Evolutionary conservation across 140 eudicot genomes (phyloP).

Genomic region (Bidens hawaiensis): DNA sequence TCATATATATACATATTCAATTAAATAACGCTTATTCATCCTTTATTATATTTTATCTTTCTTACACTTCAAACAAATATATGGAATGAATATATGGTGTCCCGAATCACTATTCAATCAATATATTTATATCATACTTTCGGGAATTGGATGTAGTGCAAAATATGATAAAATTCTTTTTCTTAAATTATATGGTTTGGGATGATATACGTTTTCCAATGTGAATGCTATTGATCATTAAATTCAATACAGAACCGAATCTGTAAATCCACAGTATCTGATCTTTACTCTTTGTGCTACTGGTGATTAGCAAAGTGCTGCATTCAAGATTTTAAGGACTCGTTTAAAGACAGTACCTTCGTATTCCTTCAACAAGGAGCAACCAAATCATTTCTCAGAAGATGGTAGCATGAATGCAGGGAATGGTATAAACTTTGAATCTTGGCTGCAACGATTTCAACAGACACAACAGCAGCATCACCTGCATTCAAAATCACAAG

Average conservation of each 20-base stretch:
- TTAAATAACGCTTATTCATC: no score
- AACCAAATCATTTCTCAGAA: slow-evolving; percentile 29
- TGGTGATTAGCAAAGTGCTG: slow-evolving; percentile 73
- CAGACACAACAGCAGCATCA: slow-evolving; percentile 76
- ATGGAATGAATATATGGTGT: no score
- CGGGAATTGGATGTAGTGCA: no score
- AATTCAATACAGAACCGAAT: slow-evolving; percentile 7
- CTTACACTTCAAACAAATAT: no score
- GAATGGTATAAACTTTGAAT: slow-evolving; percentile 60
- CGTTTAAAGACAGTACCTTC: slow-evolving; percentile 89
- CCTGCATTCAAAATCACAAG: slow-evolving; percentile 44
- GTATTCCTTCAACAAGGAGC: slow-evolving; percentile 66
- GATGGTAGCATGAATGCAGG: slow-evolving; percentile 39
- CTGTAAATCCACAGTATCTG: background rate
- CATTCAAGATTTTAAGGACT: slow-evolving; percentile 85
- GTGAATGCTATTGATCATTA: background rate
- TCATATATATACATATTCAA: no score
- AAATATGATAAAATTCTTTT: no score
- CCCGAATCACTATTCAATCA: no score
- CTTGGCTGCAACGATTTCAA: slow-evolving; percentile 58
- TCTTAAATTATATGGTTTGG: no score
- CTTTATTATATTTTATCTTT: no score
- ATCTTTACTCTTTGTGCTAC: slow-evolving; percentile 14
- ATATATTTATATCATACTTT: no score
- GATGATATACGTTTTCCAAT: no score